Evolutionary conservation across 352 stramenopile species (phyloP).

Genomic region (Pythium utonaiense): DNA sequence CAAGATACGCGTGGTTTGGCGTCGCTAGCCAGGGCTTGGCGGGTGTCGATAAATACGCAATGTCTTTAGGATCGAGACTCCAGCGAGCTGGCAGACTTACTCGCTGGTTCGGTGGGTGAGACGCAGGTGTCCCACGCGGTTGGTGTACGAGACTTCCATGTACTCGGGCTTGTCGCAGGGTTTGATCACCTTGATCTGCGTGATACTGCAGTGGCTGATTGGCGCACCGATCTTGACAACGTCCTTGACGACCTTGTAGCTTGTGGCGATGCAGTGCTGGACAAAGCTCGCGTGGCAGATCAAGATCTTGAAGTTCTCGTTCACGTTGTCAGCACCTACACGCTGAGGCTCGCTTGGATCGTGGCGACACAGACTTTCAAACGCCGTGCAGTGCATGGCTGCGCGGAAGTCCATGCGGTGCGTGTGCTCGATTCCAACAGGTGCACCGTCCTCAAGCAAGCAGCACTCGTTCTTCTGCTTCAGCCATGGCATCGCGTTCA

Average conservation of each 20-base stretch:
- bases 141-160: constrained; percentile 50
- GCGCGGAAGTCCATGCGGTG: constrained; percentile 70
- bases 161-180: constrained; percentile 31
- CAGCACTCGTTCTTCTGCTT: constrained; percentile 56
- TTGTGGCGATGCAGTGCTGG: constrained; percentile 65
- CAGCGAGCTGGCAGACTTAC: constrained; percentile 22
- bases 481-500: constrained; percentile 65
- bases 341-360: constrained; percentile 25
- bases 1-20: background rate
- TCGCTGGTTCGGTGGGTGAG: constrained; percentile 75
- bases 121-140: constrained; percentile 64
- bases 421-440: constrained; percentile 45
- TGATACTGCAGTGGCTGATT: constrained; percentile 73
- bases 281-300: constrained; percentile 75
- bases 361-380: constrained; percentile 62
- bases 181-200: constrained; percentile 54
- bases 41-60: constrained; percentile 20
- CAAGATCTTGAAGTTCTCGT: constrained; percentile 65
- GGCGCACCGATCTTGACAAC: constrained; percentile 74
- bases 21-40: background rate
- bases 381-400: constrained; percentile 75
- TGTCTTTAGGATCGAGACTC: background rate
- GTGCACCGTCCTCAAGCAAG: constrained; percentile 71
- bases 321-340: constrained; percentile 14
- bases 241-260: constrained; percentile 62